These are phyloP conservation scores for Rhynchospora tenuis DNA, from an alignment of 176 grass and related monocot genomes.

Conservation along the genomic window DNA sequence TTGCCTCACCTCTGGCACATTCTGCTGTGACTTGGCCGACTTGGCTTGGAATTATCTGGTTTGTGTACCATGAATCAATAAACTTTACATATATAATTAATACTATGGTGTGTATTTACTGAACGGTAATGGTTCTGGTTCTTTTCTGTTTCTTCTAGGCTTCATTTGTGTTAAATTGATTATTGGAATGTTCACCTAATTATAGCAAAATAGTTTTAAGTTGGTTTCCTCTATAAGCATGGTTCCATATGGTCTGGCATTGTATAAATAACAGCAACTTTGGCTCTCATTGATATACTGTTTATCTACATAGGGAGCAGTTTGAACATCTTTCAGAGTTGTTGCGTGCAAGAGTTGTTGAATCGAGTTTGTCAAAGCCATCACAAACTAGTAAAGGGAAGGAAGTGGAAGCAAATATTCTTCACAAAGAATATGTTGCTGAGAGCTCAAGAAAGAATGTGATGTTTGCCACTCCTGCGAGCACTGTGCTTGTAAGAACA, in stretches of 20 bases:
- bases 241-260: background rate
- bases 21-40: too few relatives aligned
- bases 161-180: background rate
- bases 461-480: conserved; percentile 14
- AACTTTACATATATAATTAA: background rate
- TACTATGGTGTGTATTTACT: background rate
- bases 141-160: background rate
- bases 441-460: conserved; percentile 18
- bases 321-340: conserved; percentile 14
- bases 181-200: background rate
- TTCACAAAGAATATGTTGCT: conserved; percentile 6
- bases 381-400: conserved; percentile 4
- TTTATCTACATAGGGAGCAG: conserved; percentile 11
- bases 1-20: too few relatives aligned
- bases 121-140: background rate
- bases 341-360: conserved; percentile 15
- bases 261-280: background rate
- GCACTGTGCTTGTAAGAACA: conserved; percentile 11
- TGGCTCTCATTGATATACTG: background rate
- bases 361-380: conserved; percentile 1
- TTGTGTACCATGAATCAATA: too few relatives aligned
- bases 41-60: too few relatives aligned
- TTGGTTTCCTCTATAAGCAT: background rate
- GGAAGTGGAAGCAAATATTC: background rate
- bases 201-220: background rate